A percentile compares a stretch with the other conserved stretches of the same genome.
phyloP scores from a whole-genome alignment of 371 early-diverging fungal genomes.

The Globomyces sp. region DNA sequence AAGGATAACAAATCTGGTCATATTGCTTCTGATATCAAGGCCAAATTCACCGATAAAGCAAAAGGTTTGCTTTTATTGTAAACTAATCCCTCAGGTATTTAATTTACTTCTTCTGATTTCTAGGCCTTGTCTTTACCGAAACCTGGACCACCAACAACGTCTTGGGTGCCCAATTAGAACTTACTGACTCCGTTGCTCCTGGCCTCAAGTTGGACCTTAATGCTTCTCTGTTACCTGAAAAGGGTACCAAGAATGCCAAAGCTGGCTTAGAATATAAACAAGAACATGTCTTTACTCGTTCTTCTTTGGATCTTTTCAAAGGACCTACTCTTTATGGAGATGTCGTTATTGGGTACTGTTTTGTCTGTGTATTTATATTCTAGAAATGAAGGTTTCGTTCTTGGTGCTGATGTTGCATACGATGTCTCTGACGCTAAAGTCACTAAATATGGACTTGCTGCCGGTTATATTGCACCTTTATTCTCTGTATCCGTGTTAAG shows the following conservation, averaged over 20 bases:
- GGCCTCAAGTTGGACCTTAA: conserved; percentile 67
- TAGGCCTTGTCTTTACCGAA: conserved; percentile 79
- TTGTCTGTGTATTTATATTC: conserved; percentile 40
- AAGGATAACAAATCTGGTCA: conserved; percentile 92
- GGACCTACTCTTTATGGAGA: conserved; percentile 77
- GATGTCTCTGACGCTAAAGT: conserved; percentile 83
- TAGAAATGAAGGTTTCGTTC: conserved; percentile 70
- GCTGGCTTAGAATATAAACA: conserved; percentile 81
- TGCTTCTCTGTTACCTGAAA: conserved; percentile 47
- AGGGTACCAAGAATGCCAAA: conserved; percentile 68
- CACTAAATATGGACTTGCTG: conserved; percentile 77
- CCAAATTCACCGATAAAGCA: conserved; percentile 91
- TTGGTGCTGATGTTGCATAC: conserved; percentile 92
- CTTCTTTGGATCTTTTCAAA: conserved; percentile 74
- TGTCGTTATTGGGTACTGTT: conserved; percentile 55
- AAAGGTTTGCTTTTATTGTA: conserved; percentile 55
- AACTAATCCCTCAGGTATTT: neutral
- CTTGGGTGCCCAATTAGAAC: conserved; percentile 88
- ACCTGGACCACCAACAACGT: conserved; percentile 93
- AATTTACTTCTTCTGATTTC: conserved; percentile 16
- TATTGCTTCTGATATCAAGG: conserved; percentile 94
- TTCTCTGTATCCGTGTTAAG: conserved; percentile 87
- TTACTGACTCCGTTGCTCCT: conserved; percentile 85
- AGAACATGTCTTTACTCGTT: conserved; percentile 69
- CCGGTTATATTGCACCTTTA: conserved; percentile 82